phyloP scores from a whole-genome alignment of 2,329 filamentous ascomycete species.

The Fusarium sp. region DNA sequence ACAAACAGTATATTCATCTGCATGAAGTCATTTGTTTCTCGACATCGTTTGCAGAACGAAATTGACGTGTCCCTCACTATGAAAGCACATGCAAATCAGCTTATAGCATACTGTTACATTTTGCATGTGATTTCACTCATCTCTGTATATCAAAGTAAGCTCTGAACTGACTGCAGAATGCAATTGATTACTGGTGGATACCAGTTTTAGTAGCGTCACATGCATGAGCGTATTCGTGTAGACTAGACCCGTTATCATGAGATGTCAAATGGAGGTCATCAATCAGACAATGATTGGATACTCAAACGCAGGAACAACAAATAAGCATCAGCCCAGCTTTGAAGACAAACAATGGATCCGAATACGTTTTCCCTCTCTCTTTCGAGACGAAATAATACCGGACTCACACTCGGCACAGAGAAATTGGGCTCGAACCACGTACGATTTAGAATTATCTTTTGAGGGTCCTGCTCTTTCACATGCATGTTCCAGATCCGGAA shows the following conservation, averaged over 20 bases:
- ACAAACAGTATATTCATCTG: background rate
- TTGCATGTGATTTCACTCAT: slow-evolving; percentile 30
- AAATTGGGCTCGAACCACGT: slow-evolving; percentile 28
- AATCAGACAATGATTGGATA: slow-evolving; percentile 29
- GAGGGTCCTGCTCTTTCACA: slow-evolving; percentile 31
- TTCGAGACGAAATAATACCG: slow-evolving; percentile 38
- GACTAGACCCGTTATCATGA: slow-evolving; percentile 21
- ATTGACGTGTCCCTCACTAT: background rate
- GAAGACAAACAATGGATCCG: slow-evolving; percentile 6
- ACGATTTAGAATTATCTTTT: slow-evolving; percentile 26
- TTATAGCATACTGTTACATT: background rate
- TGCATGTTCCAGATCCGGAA: slow-evolving; percentile 40
- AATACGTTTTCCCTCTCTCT: slow-evolving; percentile 16
- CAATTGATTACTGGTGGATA: slow-evolving; percentile 5
- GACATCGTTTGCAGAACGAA: background rate
- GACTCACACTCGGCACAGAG: slow-evolving; percentile 13
- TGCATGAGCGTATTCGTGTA: slow-evolving; percentile 39
- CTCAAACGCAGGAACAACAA: slow-evolving; percentile 16
- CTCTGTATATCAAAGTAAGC: background rate
- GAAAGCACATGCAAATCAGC: slow-evolving; percentile 6
- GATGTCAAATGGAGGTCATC: slow-evolving; percentile 28
- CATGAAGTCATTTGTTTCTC: background rate
- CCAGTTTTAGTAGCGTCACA: slow-evolving; percentile 23
- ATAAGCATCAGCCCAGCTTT: slow-evolving; percentile 10
- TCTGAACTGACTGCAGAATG: background rate